Evolutionary conservation across 2,329 filamentous ascomycete genomes (phyloP).

Genomic region (Exserohilum rostratum): DNA sequence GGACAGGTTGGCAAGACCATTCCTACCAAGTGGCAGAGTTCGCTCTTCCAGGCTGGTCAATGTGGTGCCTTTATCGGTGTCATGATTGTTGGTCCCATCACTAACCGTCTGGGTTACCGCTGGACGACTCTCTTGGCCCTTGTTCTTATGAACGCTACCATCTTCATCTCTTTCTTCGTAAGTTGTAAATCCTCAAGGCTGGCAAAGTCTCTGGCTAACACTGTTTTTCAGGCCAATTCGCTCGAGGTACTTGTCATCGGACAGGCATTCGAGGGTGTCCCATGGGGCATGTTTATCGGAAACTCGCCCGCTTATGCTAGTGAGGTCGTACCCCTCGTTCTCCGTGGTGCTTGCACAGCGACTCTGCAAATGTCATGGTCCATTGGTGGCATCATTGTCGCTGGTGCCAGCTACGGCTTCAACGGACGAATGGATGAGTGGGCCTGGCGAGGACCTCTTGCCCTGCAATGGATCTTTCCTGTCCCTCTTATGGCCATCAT

Average conservation of each 20-base stretch:
- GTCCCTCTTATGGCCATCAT: constrained; percentile 51
- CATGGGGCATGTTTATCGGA: constrained; percentile 69
- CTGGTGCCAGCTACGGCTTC: constrained; percentile 61
- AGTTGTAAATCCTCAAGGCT: not conserved
- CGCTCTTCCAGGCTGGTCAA: constrained; percentile 61
- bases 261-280: constrained; percentile 65
- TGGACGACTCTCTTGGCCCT: constrained; percentile 61
- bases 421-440: constrained; percentile 42
- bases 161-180: constrained; percentile 64
- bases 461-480: constrained; percentile 53
- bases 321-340: constrained; percentile 65
- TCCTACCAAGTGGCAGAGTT: constrained; percentile 62
- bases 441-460: constrained; percentile 32
- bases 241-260: constrained; percentile 56
- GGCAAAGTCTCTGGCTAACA: not conserved
- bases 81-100: constrained; percentile 64
- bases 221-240: constrained; percentile 44
- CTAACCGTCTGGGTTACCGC: constrained; percentile 63
- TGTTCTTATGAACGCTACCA: constrained; percentile 62
- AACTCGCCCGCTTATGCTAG: constrained; percentile 66
- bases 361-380: constrained; percentile 70
- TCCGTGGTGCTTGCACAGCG: constrained; percentile 64
- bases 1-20: constrained; percentile 48
- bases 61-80: constrained; percentile 66
- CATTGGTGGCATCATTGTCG: constrained; percentile 66